Base-by-base conservation (phyloP, 192 early-diverging fungal genomes). In the Pilaira anomala region DNA sequence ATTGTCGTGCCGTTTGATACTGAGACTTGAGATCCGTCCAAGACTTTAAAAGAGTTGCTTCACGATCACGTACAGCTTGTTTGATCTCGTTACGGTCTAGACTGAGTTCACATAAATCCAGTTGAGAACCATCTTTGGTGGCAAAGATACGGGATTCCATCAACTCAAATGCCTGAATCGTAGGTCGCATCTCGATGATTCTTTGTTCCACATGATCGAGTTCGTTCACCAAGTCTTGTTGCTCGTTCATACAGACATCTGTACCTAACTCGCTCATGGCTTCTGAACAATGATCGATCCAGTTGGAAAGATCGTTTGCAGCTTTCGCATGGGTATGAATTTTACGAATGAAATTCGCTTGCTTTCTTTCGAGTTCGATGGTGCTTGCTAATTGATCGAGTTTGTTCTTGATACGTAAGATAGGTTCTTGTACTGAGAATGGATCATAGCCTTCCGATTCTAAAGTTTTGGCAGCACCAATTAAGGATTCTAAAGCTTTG, bases 1-100 rank as follows among this genome's bases (percentile, higher is more conserved):
- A 28, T 4, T 33, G 58, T 22, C 48, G 59, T 30, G 68, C 44
- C n/a, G 50, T 18, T 11, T 18, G 33, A 3, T 68, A 51, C 24
- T 68, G 59, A 12, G 68, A 40, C 29, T 65, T 70, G 1, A 78
- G 53, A 2, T 45, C 53, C 48, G 67, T 24, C 76, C 76, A 78
- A 41, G 70, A 60, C 7, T 66, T 63, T 18, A 77, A 33, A 12
- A 77, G 60, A 13, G 39, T 21, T 8, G 60, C 57, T 26, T 73
- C 65, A 24, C 72, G 63, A 14, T 60, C 33, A 13, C 63, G 19
- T 18, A 74, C 48, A 13, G 65, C 52, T 18, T 52, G 60, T 49
- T 28, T 33, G 9, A 65, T 49, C 6, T 55, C 48, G 26, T 30
- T 48, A 14, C 26, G 13, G 16, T 65, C 57, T 2, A 70, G 16